Evolutionary conservation across 208 protist species (phyloP).

Genomic region (Crithidia brevicula): DNA sequence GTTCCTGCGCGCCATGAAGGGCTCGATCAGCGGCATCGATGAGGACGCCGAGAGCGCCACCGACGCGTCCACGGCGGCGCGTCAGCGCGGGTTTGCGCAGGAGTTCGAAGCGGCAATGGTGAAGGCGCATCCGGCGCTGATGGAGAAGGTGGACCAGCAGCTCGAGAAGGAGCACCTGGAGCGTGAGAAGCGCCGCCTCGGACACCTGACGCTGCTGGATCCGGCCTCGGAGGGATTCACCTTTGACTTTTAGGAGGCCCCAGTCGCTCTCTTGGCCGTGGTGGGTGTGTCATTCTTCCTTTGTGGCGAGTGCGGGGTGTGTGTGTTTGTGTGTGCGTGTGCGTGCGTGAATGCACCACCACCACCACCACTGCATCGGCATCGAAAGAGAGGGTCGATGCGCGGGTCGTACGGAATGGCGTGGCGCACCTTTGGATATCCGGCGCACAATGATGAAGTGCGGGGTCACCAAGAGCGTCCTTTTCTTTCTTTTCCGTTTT

Average conservation of each 20-base stretch:
- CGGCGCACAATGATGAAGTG: too few species aligned
- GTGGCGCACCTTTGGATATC: too few species aligned
- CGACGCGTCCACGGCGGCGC: conserved; percentile 43
- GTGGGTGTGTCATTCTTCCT: neutral
- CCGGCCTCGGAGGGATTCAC: conserved; percentile 64
- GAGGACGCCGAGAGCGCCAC: conserved; percentile 73
- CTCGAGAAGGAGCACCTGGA: conserved; percentile 55
- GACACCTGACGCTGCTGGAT: conserved; percentile 57
- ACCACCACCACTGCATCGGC: too few species aligned
- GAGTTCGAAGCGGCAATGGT: conserved; percentile 74
- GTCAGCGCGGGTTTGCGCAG: conserved; percentile 58
- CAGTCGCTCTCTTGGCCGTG: neutral
- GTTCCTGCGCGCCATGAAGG: conserved; percentile 84
- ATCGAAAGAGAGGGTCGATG: too few species aligned
- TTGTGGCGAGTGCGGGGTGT: too few species aligned
- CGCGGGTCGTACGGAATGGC: too few species aligned
- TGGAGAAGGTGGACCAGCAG: conserved; percentile 58
- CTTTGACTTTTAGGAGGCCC: conserved; percentile 79
- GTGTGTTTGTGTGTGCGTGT: too few species aligned
- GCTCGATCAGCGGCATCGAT: conserved; percentile 86
- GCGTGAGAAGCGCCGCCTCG: conserved; percentile 48
- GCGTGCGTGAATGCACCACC: too few species aligned
- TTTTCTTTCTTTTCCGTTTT: too few species aligned
- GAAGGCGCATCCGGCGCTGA: conserved; percentile 53
- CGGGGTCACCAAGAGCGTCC: too few species aligned